These are phyloP conservation scores for Gyromitra esculenta DNA, from an alignment of 2,329 filamentous ascomycete genomes.

Conservation along the genomic window DNA sequence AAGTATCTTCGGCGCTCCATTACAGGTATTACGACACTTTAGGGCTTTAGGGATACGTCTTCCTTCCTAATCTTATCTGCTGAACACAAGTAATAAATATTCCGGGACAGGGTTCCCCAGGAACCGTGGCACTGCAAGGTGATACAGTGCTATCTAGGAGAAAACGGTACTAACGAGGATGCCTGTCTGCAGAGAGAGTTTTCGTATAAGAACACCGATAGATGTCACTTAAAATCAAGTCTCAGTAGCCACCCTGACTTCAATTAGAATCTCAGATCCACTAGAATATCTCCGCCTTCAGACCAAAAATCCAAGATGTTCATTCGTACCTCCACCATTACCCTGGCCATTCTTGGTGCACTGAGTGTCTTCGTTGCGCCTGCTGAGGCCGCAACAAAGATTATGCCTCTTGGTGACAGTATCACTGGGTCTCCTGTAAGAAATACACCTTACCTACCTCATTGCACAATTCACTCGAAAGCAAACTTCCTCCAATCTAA, in stretches of 20 bases:
- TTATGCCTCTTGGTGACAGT: conserved; percentile 51
- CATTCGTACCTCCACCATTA: conserved; percentile 18
- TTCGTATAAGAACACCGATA: conserved; percentile 17
- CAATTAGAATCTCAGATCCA: neutral
- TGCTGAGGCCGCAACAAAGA: conserved; percentile 42
- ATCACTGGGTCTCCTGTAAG: conserved; percentile 47
- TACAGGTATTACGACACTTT: neutral
- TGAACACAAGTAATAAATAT: neutral
- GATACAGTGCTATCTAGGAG: neutral
- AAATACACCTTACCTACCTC: neutral
- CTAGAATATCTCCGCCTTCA: neutral
- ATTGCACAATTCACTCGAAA: neutral
- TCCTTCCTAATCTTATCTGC: neutral
- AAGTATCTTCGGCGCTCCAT: neutral
- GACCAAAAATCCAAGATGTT: conserved; percentile 17
- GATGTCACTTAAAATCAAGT: neutral
- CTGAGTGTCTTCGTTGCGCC: conserved; percentile 29
- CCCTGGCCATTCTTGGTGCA: conserved; percentile 30
- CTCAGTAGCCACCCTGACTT: neutral
- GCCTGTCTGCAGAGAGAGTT: neutral
- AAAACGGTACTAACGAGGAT: neutral
- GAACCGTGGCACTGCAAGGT: neutral
- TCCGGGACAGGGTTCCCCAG: neutral
- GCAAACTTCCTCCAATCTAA: neutral
- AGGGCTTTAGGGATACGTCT: neutral